Conservation (phyloP, 192 early-diverging fungal species). For the Blastocladiella britannica region DNA sequence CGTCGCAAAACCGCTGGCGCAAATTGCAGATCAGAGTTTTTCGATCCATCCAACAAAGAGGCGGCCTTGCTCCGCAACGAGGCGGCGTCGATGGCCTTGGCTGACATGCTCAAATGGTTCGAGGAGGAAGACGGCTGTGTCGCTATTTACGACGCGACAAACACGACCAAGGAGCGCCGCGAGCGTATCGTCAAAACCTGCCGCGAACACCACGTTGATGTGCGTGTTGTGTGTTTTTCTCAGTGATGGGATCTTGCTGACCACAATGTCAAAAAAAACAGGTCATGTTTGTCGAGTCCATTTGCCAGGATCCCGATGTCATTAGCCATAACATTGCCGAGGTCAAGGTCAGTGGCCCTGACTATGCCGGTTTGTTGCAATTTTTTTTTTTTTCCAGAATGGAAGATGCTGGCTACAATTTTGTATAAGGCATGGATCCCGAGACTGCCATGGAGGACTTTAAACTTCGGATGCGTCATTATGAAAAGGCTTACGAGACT, state of each 20-base stretch:
- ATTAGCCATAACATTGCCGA: constrained; percentile 83
- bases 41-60: not conserved
- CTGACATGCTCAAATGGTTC: constrained; percentile 87
- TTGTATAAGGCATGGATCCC: constrained; percentile 60
- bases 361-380: constrained; percentile 54
- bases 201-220: constrained; percentile 35
- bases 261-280: constrained; percentile 13
- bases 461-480: constrained; percentile 74
- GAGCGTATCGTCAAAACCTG: constrained; percentile 49
- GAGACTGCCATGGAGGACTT: constrained; percentile 81
- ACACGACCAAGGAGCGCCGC: constrained; percentile 69
- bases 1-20: not conserved
- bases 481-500: constrained; percentile 75
- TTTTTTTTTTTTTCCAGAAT: not conserved
- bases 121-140: constrained; percentile 58
- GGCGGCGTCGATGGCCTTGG: constrained; percentile 34
- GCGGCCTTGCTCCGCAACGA: not conserved
- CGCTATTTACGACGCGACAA: constrained; percentile 96
- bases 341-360: constrained; percentile 85
- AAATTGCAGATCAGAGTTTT: not conserved
- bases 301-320: constrained; percentile 76
- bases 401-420: not conserved
- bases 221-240: not conserved
- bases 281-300: constrained; percentile 88
- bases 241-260: not conserved